These are phyloP conservation scores for Urtica urens DNA, from an alignment of 306 rosid genomes.

Conservation along the genomic window DNA sequence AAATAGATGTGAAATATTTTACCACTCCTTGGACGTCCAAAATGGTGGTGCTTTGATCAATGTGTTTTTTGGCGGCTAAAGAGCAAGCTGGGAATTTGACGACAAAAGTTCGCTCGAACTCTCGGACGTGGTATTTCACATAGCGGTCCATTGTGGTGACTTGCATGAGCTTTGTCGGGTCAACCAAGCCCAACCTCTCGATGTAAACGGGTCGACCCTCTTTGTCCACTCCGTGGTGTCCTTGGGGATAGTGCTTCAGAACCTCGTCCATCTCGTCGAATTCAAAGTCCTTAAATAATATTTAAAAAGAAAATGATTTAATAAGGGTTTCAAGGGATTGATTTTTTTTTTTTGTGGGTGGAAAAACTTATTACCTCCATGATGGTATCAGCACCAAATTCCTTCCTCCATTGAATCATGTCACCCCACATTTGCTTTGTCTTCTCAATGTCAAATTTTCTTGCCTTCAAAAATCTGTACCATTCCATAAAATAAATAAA, in stretches of 20 bases:
- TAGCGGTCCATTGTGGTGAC: constrained; percentile 87
- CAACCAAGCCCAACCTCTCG: constrained; percentile 78
- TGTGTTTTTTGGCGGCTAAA: constrained; percentile 74
- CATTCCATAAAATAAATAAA: constrained; percentile 6
- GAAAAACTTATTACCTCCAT: constrained; percentile 55
- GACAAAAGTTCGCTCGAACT: constrained; percentile 72
- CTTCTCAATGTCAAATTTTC: constrained; percentile 76
- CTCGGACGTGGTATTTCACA: constrained; percentile 67
- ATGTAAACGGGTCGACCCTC: constrained; percentile 85
- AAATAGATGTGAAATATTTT: neutral
- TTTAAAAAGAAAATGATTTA: neutral
- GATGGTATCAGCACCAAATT: constrained; percentile 73
- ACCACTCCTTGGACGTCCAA: constrained; percentile 99
- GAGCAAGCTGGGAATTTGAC: constrained; percentile 83
- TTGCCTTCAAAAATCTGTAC: constrained; percentile 73
- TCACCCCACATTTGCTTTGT: constrained; percentile 96
- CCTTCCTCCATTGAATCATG: constrained; percentile 87
- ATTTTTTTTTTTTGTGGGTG: neutral
- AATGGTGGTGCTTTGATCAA: constrained; percentile 90
- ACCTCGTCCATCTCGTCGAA: constrained; percentile 75
- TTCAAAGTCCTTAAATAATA: constrained; percentile 56
- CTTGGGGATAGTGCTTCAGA: constrained; percentile 86
- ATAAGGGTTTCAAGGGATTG: neutral
- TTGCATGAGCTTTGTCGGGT: constrained; percentile 68
- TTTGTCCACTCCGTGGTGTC: constrained; percentile 87